phyloP scores from a whole-genome alignment of 2,329 filamentous ascomycete species.

The Paracoccidioides brasiliensis region DNA sequence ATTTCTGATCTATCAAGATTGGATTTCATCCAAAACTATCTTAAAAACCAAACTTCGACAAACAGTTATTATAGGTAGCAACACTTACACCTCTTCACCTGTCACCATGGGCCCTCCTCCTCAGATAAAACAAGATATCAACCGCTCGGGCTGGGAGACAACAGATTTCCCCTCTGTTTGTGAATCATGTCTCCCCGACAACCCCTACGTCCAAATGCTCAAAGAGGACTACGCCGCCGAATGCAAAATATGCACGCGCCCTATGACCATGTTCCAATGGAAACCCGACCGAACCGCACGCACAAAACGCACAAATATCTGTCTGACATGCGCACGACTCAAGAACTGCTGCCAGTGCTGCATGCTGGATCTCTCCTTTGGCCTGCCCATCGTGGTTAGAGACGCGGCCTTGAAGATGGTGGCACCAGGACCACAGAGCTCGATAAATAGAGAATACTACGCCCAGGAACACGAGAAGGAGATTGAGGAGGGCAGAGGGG shows the following conservation, averaged over 20 bases:
- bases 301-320: conserved; percentile 89
- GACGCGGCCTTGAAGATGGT: conserved; percentile 98
- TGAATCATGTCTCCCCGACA: conserved; percentile 89
- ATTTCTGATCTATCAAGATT: not conserved
- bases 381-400: conserved; percentile 82
- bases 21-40: too few species aligned
- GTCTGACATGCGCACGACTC: conserved; percentile 85
- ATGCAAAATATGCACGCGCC: conserved; percentile 80
- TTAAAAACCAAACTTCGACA: not conserved
- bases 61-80: not conserved
- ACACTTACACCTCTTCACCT: conserved; percentile 11
- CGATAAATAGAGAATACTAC: conserved; percentile 93
- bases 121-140: conserved; percentile 91
- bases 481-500: conserved; percentile 79
- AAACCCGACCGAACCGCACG: conserved; percentile 81
- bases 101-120: conserved; percentile 43
- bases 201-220: conserved; percentile 97
- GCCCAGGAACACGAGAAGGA: conserved; percentile 94
- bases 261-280: conserved; percentile 94
- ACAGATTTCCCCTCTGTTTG: conserved; percentile 41
- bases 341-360: conserved; percentile 99
- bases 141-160: conserved; percentile 90
- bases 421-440: conserved; percentile 78
- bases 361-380: conserved; percentile 95
- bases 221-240: conserved; percentile 91